phyloP scores from a whole-genome alignment of 139 green algal species.

The Deuterostichococcus epilithicus region DNA sequence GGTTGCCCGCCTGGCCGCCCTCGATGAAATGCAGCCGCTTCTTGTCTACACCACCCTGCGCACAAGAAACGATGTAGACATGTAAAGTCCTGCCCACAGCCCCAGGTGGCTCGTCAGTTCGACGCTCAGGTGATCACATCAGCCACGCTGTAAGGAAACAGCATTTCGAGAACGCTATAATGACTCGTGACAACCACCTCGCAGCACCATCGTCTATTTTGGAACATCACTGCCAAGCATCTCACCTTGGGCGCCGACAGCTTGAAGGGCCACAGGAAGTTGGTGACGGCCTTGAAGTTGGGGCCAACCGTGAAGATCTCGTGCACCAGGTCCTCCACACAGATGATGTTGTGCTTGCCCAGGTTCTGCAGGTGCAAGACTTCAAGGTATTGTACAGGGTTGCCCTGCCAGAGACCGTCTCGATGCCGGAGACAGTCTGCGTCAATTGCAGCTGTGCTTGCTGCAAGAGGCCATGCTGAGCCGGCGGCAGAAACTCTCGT shows the following conservation, averaged over 20 bases:
- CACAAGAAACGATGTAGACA: background rate
- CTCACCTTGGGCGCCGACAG: conserved; percentile 62
- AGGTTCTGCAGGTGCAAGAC: conserved; percentile 38
- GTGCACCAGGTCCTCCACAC: conserved; percentile 98
- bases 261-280: conserved; percentile 99
- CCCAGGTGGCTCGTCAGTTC: background rate
- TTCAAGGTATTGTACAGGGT: too few species aligned
- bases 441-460: too few species aligned
- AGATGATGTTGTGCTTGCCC: conserved; percentile 95
- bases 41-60: conserved; percentile 80
- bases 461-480: too few species aligned
- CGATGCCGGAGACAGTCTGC: too few species aligned
- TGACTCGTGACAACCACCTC: background rate
- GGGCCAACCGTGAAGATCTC: conserved; percentile 95
- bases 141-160: background rate
- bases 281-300: conserved; percentile 94
- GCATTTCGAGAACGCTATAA: background rate
- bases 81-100: background rate
- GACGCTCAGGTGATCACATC: background rate
- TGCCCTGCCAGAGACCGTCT: too few species aligned
- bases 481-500: too few species aligned
- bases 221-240: conserved; percentile 7
- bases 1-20: conserved; percentile 95
- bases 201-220: background rate
- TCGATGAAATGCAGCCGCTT: conserved; percentile 98